phyloP scores from a whole-genome alignment of 2,329 filamentous ascomycete species.

The Cordyceps tenuipes region DNA sequence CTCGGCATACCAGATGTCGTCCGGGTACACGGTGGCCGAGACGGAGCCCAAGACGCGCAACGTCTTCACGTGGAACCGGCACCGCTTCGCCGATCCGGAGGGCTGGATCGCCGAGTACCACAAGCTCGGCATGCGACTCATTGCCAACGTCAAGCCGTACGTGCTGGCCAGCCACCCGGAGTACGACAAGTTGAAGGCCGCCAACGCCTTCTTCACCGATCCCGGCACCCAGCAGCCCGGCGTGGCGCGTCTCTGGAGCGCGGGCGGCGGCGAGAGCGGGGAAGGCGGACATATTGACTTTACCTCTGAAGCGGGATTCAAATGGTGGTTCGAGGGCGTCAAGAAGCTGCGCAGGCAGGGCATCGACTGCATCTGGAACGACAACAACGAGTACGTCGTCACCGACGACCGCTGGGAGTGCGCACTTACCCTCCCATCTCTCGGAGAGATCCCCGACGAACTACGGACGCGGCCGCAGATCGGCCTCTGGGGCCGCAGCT shows the following conservation, averaged over 20 bases:
- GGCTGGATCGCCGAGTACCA: slow-evolving; percentile 56
- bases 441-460: slow-evolving; percentile 24
- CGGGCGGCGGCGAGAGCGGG: slow-evolving; percentile 60
- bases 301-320: slow-evolving; percentile 55
- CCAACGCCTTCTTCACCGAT: slow-evolving; percentile 57
- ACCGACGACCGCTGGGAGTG: slow-evolving; percentile 58
- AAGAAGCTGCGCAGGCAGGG: slow-evolving; percentile 52
- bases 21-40: slow-evolving; percentile 62
- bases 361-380: slow-evolving; percentile 71
- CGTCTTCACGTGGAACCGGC: slow-evolving; percentile 63
- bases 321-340: slow-evolving; percentile 66
- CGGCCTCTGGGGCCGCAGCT: slow-evolving; percentile 59
- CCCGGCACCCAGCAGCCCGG: slow-evolving; percentile 42
- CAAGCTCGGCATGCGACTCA: slow-evolving; percentile 54
- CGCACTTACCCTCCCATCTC: slow-evolving; percentile 37
- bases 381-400: slow-evolving; percentile 69
- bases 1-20: slow-evolving; percentile 65
- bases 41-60: slow-evolving; percentile 60
- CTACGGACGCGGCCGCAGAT: slow-evolving; percentile 38
- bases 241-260: slow-evolving; percentile 60
- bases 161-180: slow-evolving; percentile 58
- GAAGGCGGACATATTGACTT: slow-evolving; percentile 68
- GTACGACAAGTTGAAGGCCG: slow-evolving; percentile 51
- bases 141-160: slow-evolving; percentile 69
- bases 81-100: slow-evolving; percentile 61